Evolutionary conservation across 192 early-diverging fungal genomes (phyloP), one percentile per base, ranked within the genome.

Genomic region (Spinellus fusiger): DNA sequence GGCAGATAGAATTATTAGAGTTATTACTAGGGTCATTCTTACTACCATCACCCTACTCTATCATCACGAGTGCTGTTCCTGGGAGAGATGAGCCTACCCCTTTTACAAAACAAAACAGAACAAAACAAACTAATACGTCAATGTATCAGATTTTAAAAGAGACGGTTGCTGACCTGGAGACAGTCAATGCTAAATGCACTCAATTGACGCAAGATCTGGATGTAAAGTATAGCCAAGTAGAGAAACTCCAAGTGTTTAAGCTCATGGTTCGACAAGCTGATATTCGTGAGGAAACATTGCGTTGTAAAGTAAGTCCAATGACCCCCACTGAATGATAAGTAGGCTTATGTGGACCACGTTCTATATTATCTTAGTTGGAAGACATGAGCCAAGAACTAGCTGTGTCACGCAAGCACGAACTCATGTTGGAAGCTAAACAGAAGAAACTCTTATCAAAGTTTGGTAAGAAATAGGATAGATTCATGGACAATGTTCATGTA

Each of bases 371-470:
- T 57, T 60, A 77, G 67, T 44, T 78, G 29, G 73, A 78, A 33
- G 77, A 78, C 56, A 40, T 63, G 7, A 64, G 69, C n/a, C 73
- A 75, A 56, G 77, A 78, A 53, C 35, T 78, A 3, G 28, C 49
- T 4, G 25, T 75, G 35, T 44, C 61, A 38, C 40, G 70, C 31
- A 71, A 64, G 46, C 65, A 68, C n/a, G 73, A 73, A 53, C 29
- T 61, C 10, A 54, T 65, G 18, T 26, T 72, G 23, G 77, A 78
- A 57, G 56, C 62, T 9, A 71, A 64, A 48, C 61, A 66, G 9
- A 72, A 71, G 53, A 75, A 78, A 35, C 44, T 75, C 22, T 70
- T 69, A 58, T 44, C 49, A 33, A 68, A 56, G 66, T 73, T 69
- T 69, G 76, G 76, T 71, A 67, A 61, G 26, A 33, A 16, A 2